These are phyloP conservation scores for Eragrostis nindensis DNA, from an alignment of 176 grass and related monocot genomes.

Conservation along the genomic window DNA sequence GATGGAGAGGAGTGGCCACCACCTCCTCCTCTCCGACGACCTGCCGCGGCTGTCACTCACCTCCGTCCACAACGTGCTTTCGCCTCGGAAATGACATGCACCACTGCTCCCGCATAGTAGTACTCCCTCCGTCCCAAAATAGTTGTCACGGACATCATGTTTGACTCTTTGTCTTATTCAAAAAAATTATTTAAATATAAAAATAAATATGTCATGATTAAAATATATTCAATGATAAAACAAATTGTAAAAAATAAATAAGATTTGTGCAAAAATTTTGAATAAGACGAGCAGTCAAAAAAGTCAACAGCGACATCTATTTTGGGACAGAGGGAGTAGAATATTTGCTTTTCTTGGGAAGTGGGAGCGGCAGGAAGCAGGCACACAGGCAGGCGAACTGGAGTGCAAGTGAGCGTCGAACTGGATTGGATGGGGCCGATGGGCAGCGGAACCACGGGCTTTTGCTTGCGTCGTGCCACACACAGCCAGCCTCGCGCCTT, in stretches of 20 bases:
- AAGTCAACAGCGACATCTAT: no score
- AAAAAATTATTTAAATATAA: no score
- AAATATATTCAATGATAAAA: no score
- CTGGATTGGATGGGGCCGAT: slow-evolving; percentile 28
- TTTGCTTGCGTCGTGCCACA: slow-evolving; percentile 29
- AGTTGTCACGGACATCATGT: no score
- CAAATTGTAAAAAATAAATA: no score
- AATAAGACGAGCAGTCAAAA: no score
- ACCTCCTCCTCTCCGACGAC: slow-evolving; percentile 1
- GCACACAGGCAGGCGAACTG: slow-evolving; percentile 25
- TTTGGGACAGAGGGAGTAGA: no score
- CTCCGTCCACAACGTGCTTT: slow-evolving; percentile 61
- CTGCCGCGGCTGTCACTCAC: background rate
- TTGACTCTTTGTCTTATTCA: no score
- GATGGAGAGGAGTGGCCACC: slow-evolving; percentile 21
- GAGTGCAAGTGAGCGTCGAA: slow-evolving; percentile 25
- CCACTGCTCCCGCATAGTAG: slow-evolving; percentile 46
- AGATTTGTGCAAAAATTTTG: no score
- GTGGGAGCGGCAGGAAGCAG: slow-evolving; percentile 15
- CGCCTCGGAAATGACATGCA: slow-evolving; percentile 83
- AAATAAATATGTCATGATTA: no score
- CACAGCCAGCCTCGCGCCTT: background rate
- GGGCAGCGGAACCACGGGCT: background rate
- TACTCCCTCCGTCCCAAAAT: no score
- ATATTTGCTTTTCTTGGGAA: slow-evolving; percentile 83